phyloP scores from a whole-genome alignment of 2,329 filamentous ascomycete genomes.

The Alternaria sp. region DNA sequence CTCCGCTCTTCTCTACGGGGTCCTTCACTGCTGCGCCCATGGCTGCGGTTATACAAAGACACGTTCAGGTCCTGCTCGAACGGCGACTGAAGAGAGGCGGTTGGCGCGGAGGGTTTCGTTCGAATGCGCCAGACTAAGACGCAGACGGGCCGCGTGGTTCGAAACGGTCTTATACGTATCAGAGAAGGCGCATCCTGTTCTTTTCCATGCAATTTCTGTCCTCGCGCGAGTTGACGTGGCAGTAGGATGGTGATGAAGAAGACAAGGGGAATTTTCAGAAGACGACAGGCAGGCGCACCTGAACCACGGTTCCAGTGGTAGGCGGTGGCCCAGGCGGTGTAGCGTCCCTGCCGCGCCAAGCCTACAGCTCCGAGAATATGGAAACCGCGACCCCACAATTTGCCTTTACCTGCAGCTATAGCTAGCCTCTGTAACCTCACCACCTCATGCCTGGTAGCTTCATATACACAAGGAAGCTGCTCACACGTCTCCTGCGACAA shows the following conservation, averaged over 20 bases:
- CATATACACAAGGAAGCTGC: constrained; percentile 34
- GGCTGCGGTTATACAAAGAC: constrained; percentile 15
- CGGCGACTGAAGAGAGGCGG: constrained; percentile 1
- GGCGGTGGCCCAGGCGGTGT: constrained; percentile 37
- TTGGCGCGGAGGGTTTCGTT: constrained; percentile 16
- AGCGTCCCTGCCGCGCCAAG: constrained; percentile 35
- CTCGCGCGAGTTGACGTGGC: constrained; percentile 26
- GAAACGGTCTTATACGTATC: constrained; percentile 1
- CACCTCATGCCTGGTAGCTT: constrained; percentile 36
- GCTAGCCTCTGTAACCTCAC: constrained; percentile 9
- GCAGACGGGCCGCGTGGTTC: constrained; percentile 5
- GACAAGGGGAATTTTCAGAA: constrained; percentile 9
- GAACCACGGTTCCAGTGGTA: constrained; percentile 5
- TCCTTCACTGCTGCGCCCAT: constrained; percentile 46
- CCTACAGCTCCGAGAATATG: constrained; percentile 33
- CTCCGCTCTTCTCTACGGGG: constrained; percentile 53
- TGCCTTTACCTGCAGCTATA: constrained; percentile 13
- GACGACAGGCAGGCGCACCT: constrained; percentile 12
- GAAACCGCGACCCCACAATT: constrained; percentile 26
- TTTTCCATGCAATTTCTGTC: constrained; percentile 18
- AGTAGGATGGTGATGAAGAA: constrained; percentile 21
- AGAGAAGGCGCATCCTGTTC: constrained; percentile 9
- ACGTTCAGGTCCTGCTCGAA: not conserved
- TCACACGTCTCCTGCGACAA: constrained; percentile 32
- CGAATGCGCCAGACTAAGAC: constrained; percentile 19